phyloP scores from a whole-genome alignment of 179 eudicot genomes.

The Patellifolia procumbens region DNA sequence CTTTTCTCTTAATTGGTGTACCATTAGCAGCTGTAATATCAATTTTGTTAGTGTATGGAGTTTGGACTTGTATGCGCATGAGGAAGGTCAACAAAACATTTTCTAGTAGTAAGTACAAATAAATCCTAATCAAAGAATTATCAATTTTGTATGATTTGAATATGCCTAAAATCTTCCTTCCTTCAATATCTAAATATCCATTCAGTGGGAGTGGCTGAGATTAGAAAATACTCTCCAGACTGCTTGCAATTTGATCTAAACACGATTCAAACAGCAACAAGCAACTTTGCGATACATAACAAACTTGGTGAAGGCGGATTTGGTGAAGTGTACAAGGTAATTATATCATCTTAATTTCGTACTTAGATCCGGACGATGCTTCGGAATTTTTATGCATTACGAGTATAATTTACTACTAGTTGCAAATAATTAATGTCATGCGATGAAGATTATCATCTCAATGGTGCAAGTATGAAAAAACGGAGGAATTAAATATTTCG shows the following conservation, averaged over 20 bases:
- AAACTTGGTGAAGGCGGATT: conserved; percentile 11
- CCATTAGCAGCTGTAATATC: not conserved
- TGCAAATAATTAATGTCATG: too few relatives aligned
- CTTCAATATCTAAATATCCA: not conserved
- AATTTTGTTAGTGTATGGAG: conserved; percentile 6
- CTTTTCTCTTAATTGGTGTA: not conserved
- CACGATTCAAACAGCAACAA: conserved; percentile 23
- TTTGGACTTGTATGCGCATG: not conserved
- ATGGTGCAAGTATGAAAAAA: too few relatives aligned
- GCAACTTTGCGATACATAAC: conserved; percentile 24
- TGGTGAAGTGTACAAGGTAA: conserved; percentile 30
- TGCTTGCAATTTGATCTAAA: conserved; percentile 25
- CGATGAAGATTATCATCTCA: too few relatives aligned
- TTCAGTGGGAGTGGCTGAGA: conserved; percentile 15
- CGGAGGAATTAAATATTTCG: too few relatives aligned
- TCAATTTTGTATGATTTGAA: not conserved
- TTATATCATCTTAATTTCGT: too few relatives aligned
- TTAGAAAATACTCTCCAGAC: not conserved
- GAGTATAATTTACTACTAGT: too few relatives aligned
- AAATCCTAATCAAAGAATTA: not conserved
- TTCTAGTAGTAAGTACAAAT: not conserved
- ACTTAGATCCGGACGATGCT: too few relatives aligned
- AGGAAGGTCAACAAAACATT: not conserved
- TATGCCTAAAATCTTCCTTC: too few relatives aligned
- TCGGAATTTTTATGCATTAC: too few relatives aligned